Evolutionary conservation across 2,329 filamentous ascomycete species (phyloP).

Genomic region (Keithomyces neogunnii): DNA sequence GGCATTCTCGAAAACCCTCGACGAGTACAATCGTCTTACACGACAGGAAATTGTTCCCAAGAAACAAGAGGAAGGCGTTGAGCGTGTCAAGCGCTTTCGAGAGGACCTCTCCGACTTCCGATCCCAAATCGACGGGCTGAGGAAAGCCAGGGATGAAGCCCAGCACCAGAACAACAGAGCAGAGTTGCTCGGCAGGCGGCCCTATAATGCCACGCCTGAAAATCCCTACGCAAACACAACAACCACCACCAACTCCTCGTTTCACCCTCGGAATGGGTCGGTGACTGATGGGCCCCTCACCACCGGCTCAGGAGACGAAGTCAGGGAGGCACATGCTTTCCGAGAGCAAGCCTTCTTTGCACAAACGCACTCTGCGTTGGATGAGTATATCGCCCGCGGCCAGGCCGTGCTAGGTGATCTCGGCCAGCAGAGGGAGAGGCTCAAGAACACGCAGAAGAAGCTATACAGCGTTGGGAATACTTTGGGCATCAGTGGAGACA

Average conservation of each 20-base stretch:
- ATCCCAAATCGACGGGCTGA: constrained; percentile 67
- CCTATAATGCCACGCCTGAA: constrained; percentile 74
- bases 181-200: constrained; percentile 78
- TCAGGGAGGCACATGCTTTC: constrained; percentile 73
- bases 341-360: constrained; percentile 84
- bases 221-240: constrained; percentile 74
- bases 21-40: constrained; percentile 81
- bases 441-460: constrained; percentile 87
- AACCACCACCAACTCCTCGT: constrained; percentile 21
- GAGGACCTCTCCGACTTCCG: constrained; percentile 74
- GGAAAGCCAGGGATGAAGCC: constrained; percentile 67
- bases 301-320: constrained; percentile 50
- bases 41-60: constrained; percentile 82
- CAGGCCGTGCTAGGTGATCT: constrained; percentile 85
- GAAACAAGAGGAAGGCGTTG: constrained; percentile 85
- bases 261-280: constrained; percentile 34
- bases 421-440: constrained; percentile 81
- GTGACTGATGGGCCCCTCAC: constrained; percentile 20
- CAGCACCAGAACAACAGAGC: constrained; percentile 57
- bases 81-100: constrained; percentile 79
- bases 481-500: constrained; percentile 86
- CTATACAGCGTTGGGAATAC: constrained; percentile 93
- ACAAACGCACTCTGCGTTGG: constrained; percentile 73
- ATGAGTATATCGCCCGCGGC: constrained; percentile 88
- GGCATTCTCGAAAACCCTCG: constrained; percentile 77